Evolutionary conservation across 768 basidiomycete genomes (phyloP).

Genomic region (Lactifluus volemus): DNA sequence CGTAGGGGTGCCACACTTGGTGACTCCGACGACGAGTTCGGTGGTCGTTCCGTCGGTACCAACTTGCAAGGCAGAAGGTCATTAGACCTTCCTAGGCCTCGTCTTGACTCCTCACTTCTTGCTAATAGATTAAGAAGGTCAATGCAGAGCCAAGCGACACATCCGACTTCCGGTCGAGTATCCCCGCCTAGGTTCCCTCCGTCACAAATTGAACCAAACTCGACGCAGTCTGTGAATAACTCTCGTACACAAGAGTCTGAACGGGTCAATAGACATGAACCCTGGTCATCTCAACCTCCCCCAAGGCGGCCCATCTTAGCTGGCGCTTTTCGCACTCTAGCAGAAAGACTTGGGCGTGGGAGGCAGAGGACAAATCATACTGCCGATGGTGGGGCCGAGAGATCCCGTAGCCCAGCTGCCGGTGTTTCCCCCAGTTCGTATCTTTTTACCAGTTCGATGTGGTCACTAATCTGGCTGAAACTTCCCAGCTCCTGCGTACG

Average conservation of each 20-base stretch:
- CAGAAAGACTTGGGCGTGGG: slow-evolving; percentile 11
- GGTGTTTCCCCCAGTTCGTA: slow-evolving; percentile 8
- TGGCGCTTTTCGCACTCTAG: slow-evolving; percentile 5
- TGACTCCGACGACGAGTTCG: slow-evolving; percentile 13
- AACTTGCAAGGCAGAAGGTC: slow-evolving; percentile 1
- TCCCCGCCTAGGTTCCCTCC: slow-evolving; percentile 5
- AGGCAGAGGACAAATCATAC: slow-evolving; percentile 3
- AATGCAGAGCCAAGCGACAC: not conserved
- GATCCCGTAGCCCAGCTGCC: slow-evolving; percentile 10
- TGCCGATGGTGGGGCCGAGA: not conserved
- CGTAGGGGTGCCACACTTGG: not conserved
- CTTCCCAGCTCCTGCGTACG: not conserved
- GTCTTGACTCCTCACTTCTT: slow-evolving; percentile 5
- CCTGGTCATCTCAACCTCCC: not conserved
- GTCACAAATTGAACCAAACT: not conserved
- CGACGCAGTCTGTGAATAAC: not conserved
- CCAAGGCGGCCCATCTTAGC: slow-evolving; percentile 7
- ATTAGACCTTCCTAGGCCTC: slow-evolving; percentile 9
- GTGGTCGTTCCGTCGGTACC: not conserved
- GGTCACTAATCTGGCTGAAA: not conserved
- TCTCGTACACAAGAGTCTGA: slow-evolving; percentile 10
- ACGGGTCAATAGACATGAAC: slow-evolving; percentile 1
- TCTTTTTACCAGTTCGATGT: not conserved
- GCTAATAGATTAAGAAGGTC: slow-evolving; percentile 12
- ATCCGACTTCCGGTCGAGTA: not conserved